Evolutionary conservation across 2,329 filamentous ascomycete genomes (phyloP).

Genomic region (Seiridium cupressi): DNA sequence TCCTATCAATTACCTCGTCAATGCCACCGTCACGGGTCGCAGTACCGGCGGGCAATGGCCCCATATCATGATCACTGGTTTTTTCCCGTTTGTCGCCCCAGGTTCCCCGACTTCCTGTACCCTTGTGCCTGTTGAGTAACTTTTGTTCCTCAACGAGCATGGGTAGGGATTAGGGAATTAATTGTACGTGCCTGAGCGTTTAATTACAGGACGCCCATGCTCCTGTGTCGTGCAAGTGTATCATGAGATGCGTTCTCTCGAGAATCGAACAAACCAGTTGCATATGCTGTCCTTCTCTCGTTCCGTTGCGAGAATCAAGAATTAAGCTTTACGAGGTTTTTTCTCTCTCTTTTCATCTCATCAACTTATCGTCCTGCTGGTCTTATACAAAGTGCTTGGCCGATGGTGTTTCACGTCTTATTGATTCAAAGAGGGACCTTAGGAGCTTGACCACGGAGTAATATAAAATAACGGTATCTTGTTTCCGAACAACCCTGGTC

Average conservation of each 20-base stretch:
- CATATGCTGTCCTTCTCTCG: not conserved
- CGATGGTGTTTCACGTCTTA: not conserved
- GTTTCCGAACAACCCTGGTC: not conserved
- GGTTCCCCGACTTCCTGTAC: not conserved
- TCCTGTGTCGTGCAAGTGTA: not conserved
- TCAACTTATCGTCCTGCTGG: not conserved
- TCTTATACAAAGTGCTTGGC: not conserved
- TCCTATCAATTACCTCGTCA: not conserved
- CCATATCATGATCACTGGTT: not conserved
- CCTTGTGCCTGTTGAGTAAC: not conserved
- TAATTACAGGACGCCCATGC: not conserved
- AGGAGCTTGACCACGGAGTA: not conserved
- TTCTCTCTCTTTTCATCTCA: not conserved
- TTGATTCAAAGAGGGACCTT: not conserved
- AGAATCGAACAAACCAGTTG: not conserved
- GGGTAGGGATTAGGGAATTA: not conserved
- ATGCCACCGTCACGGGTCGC: not conserved
- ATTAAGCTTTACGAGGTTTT: too few species aligned
- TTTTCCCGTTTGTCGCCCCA: not conserved
- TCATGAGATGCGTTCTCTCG: not conserved
- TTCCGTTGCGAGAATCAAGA: not conserved
- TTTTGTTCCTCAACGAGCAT: not conserved
- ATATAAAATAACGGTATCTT: constrained; percentile 2
- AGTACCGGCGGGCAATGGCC: too few species aligned
- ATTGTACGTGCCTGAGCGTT: not conserved